These are phyloP conservation scores for Phaseolus lunatus DNA, from an alignment of 306 rosid species.

Conservation along the genomic window DNA sequence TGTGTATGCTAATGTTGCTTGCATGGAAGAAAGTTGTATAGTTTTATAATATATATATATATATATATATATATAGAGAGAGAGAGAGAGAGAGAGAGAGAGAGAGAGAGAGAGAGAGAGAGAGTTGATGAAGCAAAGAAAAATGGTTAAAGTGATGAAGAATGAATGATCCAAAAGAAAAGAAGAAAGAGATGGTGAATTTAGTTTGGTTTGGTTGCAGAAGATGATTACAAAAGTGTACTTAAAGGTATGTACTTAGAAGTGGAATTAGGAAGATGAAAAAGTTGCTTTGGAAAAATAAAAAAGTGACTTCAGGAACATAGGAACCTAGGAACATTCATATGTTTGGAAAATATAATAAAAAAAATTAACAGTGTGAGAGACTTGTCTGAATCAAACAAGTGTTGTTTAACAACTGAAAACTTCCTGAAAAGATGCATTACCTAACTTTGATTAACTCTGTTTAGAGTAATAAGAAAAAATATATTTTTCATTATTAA, in stretches of 20 bases:
- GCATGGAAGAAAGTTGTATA: slow-evolving; percentile 46
- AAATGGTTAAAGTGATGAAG: slow-evolving; percentile 42
- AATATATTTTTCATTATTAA: too few relatives aligned
- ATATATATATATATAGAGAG: too few relatives aligned
- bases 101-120: too few relatives aligned
- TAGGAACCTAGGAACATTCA: neutral
- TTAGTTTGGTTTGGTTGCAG: slow-evolving; percentile 45
- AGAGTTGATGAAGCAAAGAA: slow-evolving; percentile 6
- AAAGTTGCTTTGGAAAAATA: slow-evolving; percentile 23
- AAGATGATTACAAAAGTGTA: slow-evolving; percentile 48
- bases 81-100: too few relatives aligned
- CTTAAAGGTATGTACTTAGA: slow-evolving; percentile 53
- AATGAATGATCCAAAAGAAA: slow-evolving; percentile 29
- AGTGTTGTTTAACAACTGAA: slow-evolving; percentile 33
- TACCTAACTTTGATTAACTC: slow-evolving; percentile 6
- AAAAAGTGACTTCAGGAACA: slow-evolving; percentile 8
- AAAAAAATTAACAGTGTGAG: slow-evolving; percentile 6
- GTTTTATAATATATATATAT: neutral
- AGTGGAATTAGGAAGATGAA: slow-evolving; percentile 42
- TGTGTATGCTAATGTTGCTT: slow-evolving; percentile 40
- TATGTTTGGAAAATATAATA: neutral
- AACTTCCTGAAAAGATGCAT: slow-evolving; percentile 14
- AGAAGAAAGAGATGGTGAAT: slow-evolving; percentile 26
- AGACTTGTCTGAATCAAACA: slow-evolving; percentile 30
- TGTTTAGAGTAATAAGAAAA: neutral